Conservation (phyloP, 1,139 yeast genomes). For the Blastobotrys petasosporus region DNA sequence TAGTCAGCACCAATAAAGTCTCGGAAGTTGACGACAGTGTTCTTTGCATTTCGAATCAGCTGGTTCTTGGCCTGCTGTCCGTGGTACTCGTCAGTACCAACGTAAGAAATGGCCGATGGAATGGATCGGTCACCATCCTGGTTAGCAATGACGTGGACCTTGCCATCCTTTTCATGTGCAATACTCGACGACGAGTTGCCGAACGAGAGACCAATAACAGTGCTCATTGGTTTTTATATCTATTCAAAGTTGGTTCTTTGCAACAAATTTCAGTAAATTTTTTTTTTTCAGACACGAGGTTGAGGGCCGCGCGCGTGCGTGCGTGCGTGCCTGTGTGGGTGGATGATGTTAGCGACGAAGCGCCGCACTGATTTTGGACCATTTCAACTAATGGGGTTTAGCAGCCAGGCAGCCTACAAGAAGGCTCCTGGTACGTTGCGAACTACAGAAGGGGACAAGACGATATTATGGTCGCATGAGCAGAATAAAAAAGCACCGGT, state of each 20-base stretch:
- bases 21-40: conserved; percentile 87
- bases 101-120: conserved; percentile 87
- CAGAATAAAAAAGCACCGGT: too few relatives aligned
- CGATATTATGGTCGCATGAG: conserved; percentile 19
- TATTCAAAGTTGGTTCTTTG: background rate
- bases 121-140: conserved; percentile 98
- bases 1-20: conserved; percentile 80
- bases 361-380: too few relatives aligned
- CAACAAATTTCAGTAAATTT: background rate
- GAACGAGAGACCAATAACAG: conserved; percentile 90
- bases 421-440: conserved; percentile 26
- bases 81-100: conserved; percentile 92
- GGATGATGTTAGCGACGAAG: background rate
- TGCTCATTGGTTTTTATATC: conserved; percentile 16
- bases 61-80: conserved; percentile 96
- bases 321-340: background rate
- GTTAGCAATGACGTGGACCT: conserved; percentile 95
- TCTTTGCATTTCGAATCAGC: conserved; percentile 79
- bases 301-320: too few relatives aligned
- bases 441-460: conserved; percentile 17
- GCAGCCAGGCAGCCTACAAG: conserved; percentile 26
- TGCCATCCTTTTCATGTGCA: conserved; percentile 88
- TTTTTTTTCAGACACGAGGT: background rate
- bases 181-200: conserved; percentile 96
- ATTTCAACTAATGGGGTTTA: conserved; percentile 5